Evolutionary conservation across 805 yeast species (phyloP).

Genomic region (Nakazawaea ishiwadae): DNA sequence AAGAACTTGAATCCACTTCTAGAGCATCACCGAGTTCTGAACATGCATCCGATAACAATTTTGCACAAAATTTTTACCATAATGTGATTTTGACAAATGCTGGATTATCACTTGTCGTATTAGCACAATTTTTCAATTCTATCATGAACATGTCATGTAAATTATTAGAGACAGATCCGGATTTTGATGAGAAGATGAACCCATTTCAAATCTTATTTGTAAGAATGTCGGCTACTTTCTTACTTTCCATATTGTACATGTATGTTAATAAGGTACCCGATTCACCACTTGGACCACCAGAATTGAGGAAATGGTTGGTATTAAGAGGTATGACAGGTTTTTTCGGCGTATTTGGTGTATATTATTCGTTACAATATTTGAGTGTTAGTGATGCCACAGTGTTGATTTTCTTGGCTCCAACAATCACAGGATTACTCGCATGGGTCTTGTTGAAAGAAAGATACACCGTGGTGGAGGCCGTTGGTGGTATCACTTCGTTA

Average conservation of each 20-base stretch:
- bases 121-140: slow-evolving; percentile 71
- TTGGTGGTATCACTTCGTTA: slow-evolving; percentile 65
- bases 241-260: slow-evolving; percentile 56
- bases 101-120: slow-evolving; percentile 55
- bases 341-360: slow-evolving; percentile 75
- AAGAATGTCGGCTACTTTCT: slow-evolving; percentile 70
- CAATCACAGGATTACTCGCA: slow-evolving; percentile 72
- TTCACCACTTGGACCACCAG: slow-evolving; percentile 68
- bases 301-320: slow-evolving; percentile 46
- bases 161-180: slow-evolving; percentile 62
- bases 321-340: slow-evolving; percentile 72
- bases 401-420: slow-evolving; percentile 73
- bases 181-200: slow-evolving; percentile 55
- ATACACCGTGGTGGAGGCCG: slow-evolving; percentile 61
- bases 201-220: slow-evolving; percentile 76
- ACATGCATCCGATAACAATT: background rate
- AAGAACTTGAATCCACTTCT: background rate
- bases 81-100: slow-evolving; percentile 29
- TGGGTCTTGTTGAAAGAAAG: slow-evolving; percentile 61
- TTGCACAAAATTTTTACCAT: background rate
- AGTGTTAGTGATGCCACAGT: slow-evolving; percentile 79
- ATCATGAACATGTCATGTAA: slow-evolving; percentile 74
- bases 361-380: slow-evolving; percentile 67
- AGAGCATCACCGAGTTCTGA: background rate
- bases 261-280: slow-evolving; percentile 44